These are phyloP conservation scores for Ettlia oleoabundans DNA, from an alignment of 139 green algal species.

Conservation along the genomic window DNA sequence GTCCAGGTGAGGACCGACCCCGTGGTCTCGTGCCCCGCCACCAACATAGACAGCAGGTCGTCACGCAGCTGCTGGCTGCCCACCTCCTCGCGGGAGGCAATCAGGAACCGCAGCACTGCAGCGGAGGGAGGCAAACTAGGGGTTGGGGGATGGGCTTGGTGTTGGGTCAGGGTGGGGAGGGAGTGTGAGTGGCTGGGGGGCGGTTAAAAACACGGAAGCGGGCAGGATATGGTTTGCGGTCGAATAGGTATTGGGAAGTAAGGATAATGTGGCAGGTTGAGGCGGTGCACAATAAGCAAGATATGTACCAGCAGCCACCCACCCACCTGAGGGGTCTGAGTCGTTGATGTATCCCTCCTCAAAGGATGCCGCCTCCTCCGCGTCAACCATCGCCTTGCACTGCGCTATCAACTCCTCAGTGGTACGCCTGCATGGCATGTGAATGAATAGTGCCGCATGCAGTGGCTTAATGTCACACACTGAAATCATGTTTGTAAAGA, in stretches of 20 bases:
- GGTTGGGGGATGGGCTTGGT: neutral
- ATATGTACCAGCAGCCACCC: no score
- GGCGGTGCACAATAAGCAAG: neutral
- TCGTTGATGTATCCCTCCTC: slow-evolving; percentile 90
- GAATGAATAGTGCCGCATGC: no score
- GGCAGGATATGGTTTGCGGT: no score
- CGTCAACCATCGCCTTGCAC: slow-evolving; percentile 92
- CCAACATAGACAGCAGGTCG: slow-evolving; percentile 98
- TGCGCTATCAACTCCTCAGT: slow-evolving; percentile 92
- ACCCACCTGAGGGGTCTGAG: slow-evolving; percentile 76
- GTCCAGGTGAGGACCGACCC: slow-evolving; percentile 97
- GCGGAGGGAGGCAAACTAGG: no score
- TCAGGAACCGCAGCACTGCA: slow-evolving; percentile 93
- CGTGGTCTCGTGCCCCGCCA: slow-evolving; percentile 99
- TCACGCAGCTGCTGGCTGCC: slow-evolving; percentile 82
- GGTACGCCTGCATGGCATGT: slow-evolving; percentile 58
- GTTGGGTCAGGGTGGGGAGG: neutral
- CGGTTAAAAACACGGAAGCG: no score
- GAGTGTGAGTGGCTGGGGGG: no score
- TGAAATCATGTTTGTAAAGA: no score
- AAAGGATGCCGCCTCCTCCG: slow-evolving; percentile 63
- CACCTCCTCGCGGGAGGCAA: slow-evolving; percentile 94
- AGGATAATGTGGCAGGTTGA: no score
- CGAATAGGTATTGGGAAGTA: no score
- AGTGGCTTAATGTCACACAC: no score